These are phyloP conservation scores for Paecilomyces sp. DNA, from an alignment of 2,329 filamentous ascomycete genomes.

Conservation along the genomic window DNA sequence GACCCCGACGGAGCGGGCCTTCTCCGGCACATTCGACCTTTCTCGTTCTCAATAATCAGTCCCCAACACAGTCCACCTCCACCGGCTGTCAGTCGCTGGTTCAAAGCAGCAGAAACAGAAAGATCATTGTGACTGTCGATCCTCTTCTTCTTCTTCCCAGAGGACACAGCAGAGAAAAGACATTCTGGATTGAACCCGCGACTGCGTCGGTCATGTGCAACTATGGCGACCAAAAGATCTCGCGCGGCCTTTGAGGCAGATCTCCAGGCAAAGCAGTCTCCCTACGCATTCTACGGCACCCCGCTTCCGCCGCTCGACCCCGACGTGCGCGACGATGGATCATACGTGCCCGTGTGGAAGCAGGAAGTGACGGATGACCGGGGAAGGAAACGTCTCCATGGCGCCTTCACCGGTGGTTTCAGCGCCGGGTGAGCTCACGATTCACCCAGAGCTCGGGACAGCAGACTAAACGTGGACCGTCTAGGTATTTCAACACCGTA, in stretches of 20 bases:
- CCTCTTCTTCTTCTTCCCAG: neutral
- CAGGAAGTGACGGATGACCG: slow-evolving; percentile 93
- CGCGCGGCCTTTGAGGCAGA: slow-evolving; percentile 73
- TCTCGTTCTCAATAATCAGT: neutral
- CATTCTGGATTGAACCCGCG: neutral
- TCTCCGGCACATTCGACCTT: neutral
- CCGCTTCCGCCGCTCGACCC: slow-evolving; percentile 72
- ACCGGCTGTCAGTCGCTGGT: neutral
- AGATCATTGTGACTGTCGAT: neutral
- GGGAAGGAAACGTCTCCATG: slow-evolving; percentile 83
- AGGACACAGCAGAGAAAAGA: neutral
- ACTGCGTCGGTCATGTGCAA: neutral
- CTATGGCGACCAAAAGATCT: slow-evolving; percentile 74
- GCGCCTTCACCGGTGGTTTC: slow-evolving; percentile 93
- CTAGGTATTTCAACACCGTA: slow-evolving; percentile 93
- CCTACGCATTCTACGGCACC: slow-evolving; percentile 76
- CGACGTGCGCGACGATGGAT: slow-evolving; percentile 77
- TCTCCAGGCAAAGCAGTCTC: slow-evolving; percentile 57
- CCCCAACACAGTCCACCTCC: neutral
- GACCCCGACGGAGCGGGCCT: neutral
- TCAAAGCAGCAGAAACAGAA: neutral
- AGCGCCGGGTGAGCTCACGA: slow-evolving; percentile 72
- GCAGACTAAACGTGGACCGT: slow-evolving; percentile 24
- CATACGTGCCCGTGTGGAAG: slow-evolving; percentile 94
- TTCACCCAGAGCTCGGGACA: slow-evolving; percentile 19